These are phyloP conservation scores for Diaporthe batatas DNA, from an alignment of 2,329 filamentous ascomycete genomes.

Conservation along the genomic window DNA sequence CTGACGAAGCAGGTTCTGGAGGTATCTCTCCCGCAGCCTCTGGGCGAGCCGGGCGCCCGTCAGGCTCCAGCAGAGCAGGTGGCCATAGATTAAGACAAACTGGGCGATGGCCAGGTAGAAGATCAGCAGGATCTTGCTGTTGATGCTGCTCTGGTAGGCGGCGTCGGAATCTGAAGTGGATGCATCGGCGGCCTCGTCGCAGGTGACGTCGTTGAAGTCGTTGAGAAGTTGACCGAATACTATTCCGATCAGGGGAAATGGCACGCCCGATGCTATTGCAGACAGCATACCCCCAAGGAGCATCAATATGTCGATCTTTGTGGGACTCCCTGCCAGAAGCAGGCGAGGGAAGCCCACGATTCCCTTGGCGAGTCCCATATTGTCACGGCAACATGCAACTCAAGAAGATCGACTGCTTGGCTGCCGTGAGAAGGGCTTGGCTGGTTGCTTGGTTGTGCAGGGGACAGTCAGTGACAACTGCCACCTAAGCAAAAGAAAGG, in stretches of 20 bases:
- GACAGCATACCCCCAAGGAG: conserved; percentile 42
- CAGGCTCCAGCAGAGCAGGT: conserved; percentile 75
- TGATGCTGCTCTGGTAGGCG: conserved; percentile 44
- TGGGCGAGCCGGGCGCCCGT: conserved; percentile 74
- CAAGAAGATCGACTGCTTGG: not conserved
- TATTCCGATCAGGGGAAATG: conserved; percentile 68
- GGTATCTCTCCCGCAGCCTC: conserved; percentile 72
- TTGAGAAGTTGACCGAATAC: conserved; percentile 68
- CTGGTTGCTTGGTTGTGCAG: conserved; percentile 9
- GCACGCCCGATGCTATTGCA: conserved; percentile 60
- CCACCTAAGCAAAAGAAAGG: conserved; percentile 4
- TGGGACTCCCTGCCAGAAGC: conserved; percentile 43
- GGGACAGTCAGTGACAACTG: conserved; percentile 1
- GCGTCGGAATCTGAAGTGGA: conserved; percentile 33
- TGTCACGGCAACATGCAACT: not conserved
- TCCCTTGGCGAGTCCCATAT: conserved; percentile 44
- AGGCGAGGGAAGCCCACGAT: conserved; percentile 44
- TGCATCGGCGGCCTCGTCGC: conserved; percentile 46
- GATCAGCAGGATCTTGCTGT: conserved; percentile 55
- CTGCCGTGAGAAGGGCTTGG: not conserved
- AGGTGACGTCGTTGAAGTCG: conserved; percentile 63
- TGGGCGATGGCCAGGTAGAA: conserved; percentile 75
- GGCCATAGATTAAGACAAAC: conserved; percentile 74
- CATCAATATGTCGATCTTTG: conserved; percentile 41
- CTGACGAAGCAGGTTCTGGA: conserved; percentile 70